Evolutionary conservation across 495 filamentous ascomycete genomes (phyloP), one percentile per base, ranked within the genome.

Genomic region (Thermothielavioides terrestris): DNA sequence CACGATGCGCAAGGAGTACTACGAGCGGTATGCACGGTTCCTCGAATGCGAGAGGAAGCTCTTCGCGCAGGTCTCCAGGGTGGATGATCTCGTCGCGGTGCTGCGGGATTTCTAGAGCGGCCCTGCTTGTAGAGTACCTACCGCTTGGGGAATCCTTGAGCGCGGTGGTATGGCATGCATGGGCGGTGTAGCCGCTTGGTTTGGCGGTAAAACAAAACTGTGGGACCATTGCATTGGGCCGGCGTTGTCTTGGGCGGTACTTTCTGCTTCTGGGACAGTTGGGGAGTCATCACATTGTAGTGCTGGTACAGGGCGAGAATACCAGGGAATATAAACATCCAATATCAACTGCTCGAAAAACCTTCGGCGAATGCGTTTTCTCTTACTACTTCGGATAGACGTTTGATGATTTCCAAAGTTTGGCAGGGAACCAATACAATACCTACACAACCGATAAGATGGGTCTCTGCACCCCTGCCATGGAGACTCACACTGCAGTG

Each of bases 71-170:
- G 69, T 96, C 4, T 75, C 72, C 50, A 75, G 88, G 46, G 69
- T 92, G 56, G 92, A 99, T 72, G 85, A 92, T 42, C 68, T 94
- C 60, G 81, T 97, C 28, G 82, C 83, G 26, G 71, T 90, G 17
- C 75, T 97, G 53, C 74, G 85, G 46, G 92, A 99, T 67, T 96
- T 84, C 61, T 89, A 77, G 37, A 23, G 10, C 11, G 18, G 12
- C 4, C n/a, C n/a, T n/a, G n/a, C n/a, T n/a, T n/a, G n/a, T n/a
- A n/a, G n/a, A n/a, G n/a, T 30, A 21, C 27, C 22, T 23, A 15
- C 26, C 27, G 22, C 11, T 18, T 40, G 15, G 17, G 25, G 34
- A 17, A 17, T 40, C 31, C 17, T 42, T 3, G 17, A 23, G n/a
- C n/a, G n/a, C n/a, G n/a, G n/a, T n/a, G n/a, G n/a, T n/a, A 14